These are phyloP conservation scores for Russula olivacea DNA, from an alignment of 768 basidiomycete species.

Conservation along the genomic window DNA sequence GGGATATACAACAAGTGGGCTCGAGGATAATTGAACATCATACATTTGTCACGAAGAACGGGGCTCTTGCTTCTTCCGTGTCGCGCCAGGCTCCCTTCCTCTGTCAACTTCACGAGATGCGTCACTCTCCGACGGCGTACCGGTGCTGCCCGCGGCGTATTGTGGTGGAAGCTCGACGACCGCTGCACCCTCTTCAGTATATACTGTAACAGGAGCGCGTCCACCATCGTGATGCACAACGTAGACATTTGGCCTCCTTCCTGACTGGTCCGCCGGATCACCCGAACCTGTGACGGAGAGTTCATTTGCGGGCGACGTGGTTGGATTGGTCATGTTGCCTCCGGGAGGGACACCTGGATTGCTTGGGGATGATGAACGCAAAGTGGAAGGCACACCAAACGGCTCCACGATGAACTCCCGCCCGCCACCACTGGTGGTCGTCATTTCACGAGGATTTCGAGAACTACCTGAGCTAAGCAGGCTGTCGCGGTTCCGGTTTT, in stretches of 20 bases:
- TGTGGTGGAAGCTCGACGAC: constrained; percentile 57
- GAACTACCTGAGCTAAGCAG: not conserved
- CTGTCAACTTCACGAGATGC: not conserved
- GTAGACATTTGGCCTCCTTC: constrained; percentile 38
- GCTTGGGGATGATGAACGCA: not conserved
- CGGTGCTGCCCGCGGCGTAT: constrained; percentile 31
- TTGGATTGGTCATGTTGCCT: not conserved
- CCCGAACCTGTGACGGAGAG: constrained; percentile 2
- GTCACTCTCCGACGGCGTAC: not conserved
- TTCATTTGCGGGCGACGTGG: not conserved
- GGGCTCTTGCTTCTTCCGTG: constrained; percentile 10
- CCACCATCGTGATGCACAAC: constrained; percentile 60
- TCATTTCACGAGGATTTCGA: not conserved
- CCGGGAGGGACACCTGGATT: constrained; percentile 6
- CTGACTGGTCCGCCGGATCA: constrained; percentile 7
- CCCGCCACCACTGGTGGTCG: not conserved
- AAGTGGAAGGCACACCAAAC: constrained; percentile 14
- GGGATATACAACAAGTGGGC: not conserved
- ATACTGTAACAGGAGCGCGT: constrained; percentile 51
- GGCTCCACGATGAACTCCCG: constrained; percentile 24
- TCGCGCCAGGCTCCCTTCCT: not conserved
- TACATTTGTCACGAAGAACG: not conserved
- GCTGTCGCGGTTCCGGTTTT: not conserved
- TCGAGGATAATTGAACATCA: not conserved
- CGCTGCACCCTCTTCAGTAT: constrained; percentile 47